Conservation (phyloP, 1,139 yeast genomes). For the Debaryomyces fabryi region DNA sequence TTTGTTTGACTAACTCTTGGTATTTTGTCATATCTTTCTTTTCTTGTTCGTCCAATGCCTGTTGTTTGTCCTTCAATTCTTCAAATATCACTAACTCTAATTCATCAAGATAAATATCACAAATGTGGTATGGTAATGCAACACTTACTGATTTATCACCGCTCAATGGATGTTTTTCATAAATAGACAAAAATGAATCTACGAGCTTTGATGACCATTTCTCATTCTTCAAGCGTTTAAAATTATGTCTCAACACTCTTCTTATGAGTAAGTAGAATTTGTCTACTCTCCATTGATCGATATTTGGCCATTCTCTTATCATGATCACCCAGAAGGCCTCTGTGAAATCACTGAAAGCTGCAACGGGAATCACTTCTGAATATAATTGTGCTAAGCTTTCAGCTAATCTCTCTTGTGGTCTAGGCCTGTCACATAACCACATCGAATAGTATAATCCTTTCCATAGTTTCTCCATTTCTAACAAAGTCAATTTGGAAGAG, state of each 20-base stretch:
- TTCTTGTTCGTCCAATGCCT: conserved; percentile 38
- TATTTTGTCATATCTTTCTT: conserved; percentile 31
- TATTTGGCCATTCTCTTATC: conserved; percentile 77
- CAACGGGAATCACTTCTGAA: conserved; percentile 45
- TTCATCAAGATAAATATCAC: conserved; percentile 86
- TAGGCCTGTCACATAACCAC: conserved; percentile 96
- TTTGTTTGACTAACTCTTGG: conserved; percentile 26
- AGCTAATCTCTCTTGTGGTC: conserved; percentile 87
- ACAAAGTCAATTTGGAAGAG: conserved; percentile 27
- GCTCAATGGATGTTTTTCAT: conserved; percentile 52
- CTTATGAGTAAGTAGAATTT: conserved; percentile 82
- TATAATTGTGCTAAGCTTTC: conserved; percentile 67
- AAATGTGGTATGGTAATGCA: conserved; percentile 82
- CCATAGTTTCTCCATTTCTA: conserved; percentile 85
- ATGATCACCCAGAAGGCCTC: conserved; percentile 84
- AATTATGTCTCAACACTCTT: conserved; percentile 67
- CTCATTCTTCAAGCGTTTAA: conserved; percentile 55
- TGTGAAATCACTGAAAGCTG: conserved; percentile 53
- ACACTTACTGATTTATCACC: conserved; percentile 64
- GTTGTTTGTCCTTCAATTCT: conserved; percentile 42
- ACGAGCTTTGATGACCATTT: conserved; percentile 61
- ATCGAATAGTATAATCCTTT: conserved; percentile 88
- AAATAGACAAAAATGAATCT: conserved; percentile 44
- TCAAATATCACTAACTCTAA: conserved; percentile 66
- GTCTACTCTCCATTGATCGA: conserved; percentile 87